phyloP scores from a whole-genome alignment of 2,329 filamentous ascomycete species.

The Phaeosphaeriaceae sp. region DNA sequence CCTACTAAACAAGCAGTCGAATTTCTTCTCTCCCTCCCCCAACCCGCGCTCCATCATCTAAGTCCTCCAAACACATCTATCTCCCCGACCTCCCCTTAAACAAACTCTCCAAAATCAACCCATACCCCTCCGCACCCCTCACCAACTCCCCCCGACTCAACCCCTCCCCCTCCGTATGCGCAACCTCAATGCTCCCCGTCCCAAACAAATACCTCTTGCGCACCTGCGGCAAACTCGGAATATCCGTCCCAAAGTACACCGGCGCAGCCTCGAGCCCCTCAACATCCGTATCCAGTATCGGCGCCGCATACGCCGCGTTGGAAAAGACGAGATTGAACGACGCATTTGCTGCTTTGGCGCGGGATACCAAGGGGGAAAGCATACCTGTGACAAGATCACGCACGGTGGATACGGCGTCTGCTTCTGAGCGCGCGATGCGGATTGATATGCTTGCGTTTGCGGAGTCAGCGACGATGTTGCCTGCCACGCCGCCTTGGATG shows the following conservation, averaged over 20 bases:
- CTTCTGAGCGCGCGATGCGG: conserved; percentile 29
- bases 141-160: conserved; percentile 29
- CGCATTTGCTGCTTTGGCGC: conserved; percentile 18
- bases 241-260: conserved; percentile 35
- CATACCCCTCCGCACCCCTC: conserved; percentile 30
- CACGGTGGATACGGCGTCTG: conserved; percentile 21
- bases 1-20: no score
- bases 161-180: conserved; percentile 29
- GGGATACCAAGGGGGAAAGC: conserved; percentile 19
- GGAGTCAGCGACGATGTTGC: conserved; percentile 80
- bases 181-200: conserved; percentile 27
- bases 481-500: conserved; percentile 81
- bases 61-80: no score
- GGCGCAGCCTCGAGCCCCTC: conserved; percentile 28
- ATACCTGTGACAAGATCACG: conserved; percentile 25
- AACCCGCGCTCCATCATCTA: no score
- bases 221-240: conserved; percentile 28
- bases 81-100: conserved; percentile 3
- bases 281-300: conserved; percentile 29
- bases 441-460: conserved; percentile 73
- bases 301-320: conserved; percentile 14
- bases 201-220: conserved; percentile 32
- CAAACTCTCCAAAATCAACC: conserved; percentile 25
- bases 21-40: no score
- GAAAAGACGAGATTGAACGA: conserved; percentile 22